Base-by-base conservation (phyloP, 352 stramenopile species). In the Phytophthora colocasiae region DNA sequence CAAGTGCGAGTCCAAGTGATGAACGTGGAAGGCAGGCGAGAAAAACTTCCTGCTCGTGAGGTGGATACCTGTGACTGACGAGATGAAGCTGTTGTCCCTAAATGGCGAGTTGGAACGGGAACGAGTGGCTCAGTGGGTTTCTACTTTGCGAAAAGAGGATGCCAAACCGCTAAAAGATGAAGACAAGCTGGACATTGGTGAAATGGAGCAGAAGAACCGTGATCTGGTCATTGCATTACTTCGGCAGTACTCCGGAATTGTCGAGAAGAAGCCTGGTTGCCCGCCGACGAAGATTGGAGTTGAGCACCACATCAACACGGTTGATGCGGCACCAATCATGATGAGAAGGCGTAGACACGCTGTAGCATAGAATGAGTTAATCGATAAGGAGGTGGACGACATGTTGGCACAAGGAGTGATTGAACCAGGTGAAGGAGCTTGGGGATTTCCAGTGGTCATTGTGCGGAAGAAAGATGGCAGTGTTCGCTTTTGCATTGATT, bases 401-500 rank as follows among this genome's bases (percentile, higher is more conserved):
- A 71, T 71, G 67, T 45, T 69, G 12, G 6, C 24, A 1, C 1
- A 64, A 2, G 61, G 46, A 1, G 45, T 75, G 56, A 34, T 71
- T 24, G 51, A 75, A 32, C 22, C 34, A 39, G 61, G 48, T 11
- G 51, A 34, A 22, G 61, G 57, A 1, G 47, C 61, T 1, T 77
- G 58, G 69, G 58, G 63, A 9, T 70, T 72, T 31, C 69, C 63
- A 1, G 69, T 77, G 12, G 45, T 63, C 6, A 32, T 77, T 0
- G 63, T 70, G 0, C 32, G 1, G 11, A 52, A 52, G 27, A 52
- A 52, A 9, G 46, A 52, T 27, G 46, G 27, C 27, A 52, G 46
- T 27, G 63, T 69, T 1, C 40, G 62, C 0, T 77, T 77, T 32
- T 72, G 68, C 26, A 55, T 77, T 8, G 68, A 76, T 43, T 72